Evolutionary conservation across 78 protist genomes (phyloP), one percentile per base, ranked within the genome.

Genomic region (Emiliania huxleyi): DNA sequence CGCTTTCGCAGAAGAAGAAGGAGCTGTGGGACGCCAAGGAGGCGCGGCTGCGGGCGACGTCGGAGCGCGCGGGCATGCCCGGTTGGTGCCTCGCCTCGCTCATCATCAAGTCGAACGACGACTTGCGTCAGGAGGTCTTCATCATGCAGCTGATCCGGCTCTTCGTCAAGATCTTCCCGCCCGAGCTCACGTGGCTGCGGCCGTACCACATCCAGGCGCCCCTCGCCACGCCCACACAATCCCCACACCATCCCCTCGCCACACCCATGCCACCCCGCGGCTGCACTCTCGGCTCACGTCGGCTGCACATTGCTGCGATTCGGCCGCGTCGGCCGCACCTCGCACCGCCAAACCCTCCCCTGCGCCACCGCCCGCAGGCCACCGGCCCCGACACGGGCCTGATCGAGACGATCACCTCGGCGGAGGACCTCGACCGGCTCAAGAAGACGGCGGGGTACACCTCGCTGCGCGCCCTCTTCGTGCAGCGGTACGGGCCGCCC

Each of bases 61-160:
- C 75, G 37, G 29, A 12, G 43, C 73, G 1, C 45, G 40, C 37
- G 23, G n/a, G n/a, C 37, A 0, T 25, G 37, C 49, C 49, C 22
- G 21, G 56, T 0, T 81, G 89, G 89, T 0, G 18, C 43, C 49
- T 81, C 44, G 25, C 6, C 35, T 33, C 56, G 48, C 19, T 81
- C 40, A 44, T 81, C 56, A 38, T 81, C 35, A 81, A 81, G 89
- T 25, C 56, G 23, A 81, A 81, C 55, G 89, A 81, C 42, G 89
- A 81, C 49, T 29, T 81, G 55, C 48, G 89, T 18, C 89, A 81
- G 55, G 89, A 81, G 55, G 48, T 26, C 21, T 81, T 81, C 56
- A 26, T 44, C 49, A 81, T 81, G 89, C 89, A 81, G 42, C 6
- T 81, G 26, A 81, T 81, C 89, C 0, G 3, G 26, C 0, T 1